A percentile compares a stretch with the other conserved stretches of the same genome.
Conservation (phyloP, 148 eudicot species). For the Diospyros kaki region DNA sequence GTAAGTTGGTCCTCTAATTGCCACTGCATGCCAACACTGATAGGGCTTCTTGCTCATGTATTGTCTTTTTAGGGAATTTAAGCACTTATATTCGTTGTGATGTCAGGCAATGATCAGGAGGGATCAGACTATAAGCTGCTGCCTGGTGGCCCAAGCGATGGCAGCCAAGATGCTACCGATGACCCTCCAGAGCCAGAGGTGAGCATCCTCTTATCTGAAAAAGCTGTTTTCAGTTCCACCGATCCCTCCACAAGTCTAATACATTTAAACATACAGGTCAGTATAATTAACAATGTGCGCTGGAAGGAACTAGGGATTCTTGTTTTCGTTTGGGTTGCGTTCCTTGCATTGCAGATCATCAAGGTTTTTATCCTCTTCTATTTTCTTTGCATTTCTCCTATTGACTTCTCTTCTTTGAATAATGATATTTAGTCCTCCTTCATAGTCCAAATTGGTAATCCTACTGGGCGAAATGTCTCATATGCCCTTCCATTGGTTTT, state of each 20-base stretch:
- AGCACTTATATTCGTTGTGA: slow-evolving; percentile 4
- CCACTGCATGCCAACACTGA: slow-evolving; percentile 2
- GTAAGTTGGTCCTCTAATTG: slow-evolving; percentile 31
- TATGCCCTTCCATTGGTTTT: too few species aligned
- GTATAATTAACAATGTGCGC: slow-evolving; percentile 57
- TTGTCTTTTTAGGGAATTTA: slow-evolving; percentile 6
- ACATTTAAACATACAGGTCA: slow-evolving; percentile 37
- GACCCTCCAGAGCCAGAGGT: slow-evolving; percentile 36
- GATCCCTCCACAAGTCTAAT: slow-evolving; percentile 2
- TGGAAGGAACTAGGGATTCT: slow-evolving; percentile 88
- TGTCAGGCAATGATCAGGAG: slow-evolving; percentile 41
- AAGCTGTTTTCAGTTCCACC: neutral
- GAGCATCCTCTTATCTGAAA: neutral
- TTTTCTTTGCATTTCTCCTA: neutral
- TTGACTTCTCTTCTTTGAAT: neutral
- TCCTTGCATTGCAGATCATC: slow-evolving; percentile 61
- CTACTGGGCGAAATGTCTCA: too few species aligned
- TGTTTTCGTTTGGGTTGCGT: slow-evolving; percentile 68
- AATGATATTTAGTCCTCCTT: neutral
- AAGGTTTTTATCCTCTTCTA: slow-evolving; percentile 41
- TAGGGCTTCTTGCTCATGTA: neutral
- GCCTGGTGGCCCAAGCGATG: slow-evolving; percentile 59
- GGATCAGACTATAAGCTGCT: slow-evolving; percentile 69
- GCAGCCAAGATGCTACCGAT: slow-evolving; percentile 15
- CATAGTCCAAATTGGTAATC: too few species aligned